A percentile compares a stretch with the other conserved stretches of the same genome.
These are phyloP conservation scores for Trichoderma virens DNA, from an alignment of 495 filamentous ascomycete genomes.

Conservation along the genomic window DNA sequence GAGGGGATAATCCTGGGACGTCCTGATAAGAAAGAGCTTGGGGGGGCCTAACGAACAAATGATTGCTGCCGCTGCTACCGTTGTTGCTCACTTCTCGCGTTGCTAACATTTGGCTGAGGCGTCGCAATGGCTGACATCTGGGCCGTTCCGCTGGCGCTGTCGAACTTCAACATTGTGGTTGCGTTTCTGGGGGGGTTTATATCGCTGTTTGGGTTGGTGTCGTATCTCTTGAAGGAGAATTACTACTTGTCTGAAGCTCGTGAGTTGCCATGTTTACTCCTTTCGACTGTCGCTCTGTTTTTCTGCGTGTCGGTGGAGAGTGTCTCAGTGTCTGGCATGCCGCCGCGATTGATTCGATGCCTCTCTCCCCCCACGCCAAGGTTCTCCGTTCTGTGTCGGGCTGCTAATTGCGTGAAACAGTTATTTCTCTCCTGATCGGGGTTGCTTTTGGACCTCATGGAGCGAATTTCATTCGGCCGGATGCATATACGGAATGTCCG, in stretches of 20 bases:
- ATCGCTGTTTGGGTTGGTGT: slow-evolving; percentile 79
- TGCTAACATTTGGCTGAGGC: slow-evolving; percentile 1
- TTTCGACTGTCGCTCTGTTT: not conserved
- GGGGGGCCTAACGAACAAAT: slow-evolving; percentile 1
- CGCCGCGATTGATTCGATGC: too few relatives aligned
- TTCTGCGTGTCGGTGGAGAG: not conserved
- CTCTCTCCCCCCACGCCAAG: not conserved
- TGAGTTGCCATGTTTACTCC: slow-evolving; percentile 33
- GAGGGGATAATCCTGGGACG: too few relatives aligned
- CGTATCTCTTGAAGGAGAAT: slow-evolving; percentile 80
- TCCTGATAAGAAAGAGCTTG: not conserved
- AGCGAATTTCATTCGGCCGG: slow-evolving; percentile 66
- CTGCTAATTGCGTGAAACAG: slow-evolving; percentile 36
- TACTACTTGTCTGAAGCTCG: slow-evolving; percentile 89
- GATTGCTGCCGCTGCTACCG: not conserved
- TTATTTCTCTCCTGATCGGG: slow-evolving; percentile 77
- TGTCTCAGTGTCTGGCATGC: too few relatives aligned
- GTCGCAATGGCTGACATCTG: slow-evolving; percentile 6
- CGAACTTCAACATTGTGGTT: slow-evolving; percentile 83
- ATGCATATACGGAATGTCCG: slow-evolving; percentile 53
- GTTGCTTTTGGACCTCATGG: slow-evolving; percentile 71
- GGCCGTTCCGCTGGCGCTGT: slow-evolving; percentile 8
- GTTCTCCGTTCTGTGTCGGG: not conserved
- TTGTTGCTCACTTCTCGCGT: not conserved
- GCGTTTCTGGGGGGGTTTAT: slow-evolving; percentile 82